These are phyloP conservation scores for Sherardia arvensis DNA, from an alignment of 257 asterid genomes.

Conservation along the genomic window DNA sequence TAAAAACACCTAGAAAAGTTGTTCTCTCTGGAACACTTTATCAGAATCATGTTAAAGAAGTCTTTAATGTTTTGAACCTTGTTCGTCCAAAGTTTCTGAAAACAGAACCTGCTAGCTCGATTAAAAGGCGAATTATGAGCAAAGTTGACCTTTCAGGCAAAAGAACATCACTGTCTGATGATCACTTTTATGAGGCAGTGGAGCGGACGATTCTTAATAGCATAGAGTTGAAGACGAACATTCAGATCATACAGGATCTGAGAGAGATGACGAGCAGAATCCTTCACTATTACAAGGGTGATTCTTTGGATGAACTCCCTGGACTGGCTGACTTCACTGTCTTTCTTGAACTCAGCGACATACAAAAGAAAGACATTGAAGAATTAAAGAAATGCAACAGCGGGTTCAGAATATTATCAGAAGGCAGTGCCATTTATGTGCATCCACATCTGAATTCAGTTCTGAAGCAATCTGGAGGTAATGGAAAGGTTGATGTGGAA, in stretches of 20 bases:
- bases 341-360: slow-evolving; percentile 47
- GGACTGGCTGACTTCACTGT: slow-evolving; percentile 83
- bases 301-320: slow-evolving; percentile 82
- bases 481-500: background rate
- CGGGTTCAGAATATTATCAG: slow-evolving; percentile 55
- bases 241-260: slow-evolving; percentile 66
- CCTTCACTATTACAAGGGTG: slow-evolving; percentile 88
- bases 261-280: slow-evolving; percentile 75
- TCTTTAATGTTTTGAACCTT: slow-evolving; percentile 74
- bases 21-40: slow-evolving; percentile 91
- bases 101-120: slow-evolving; percentile 46
- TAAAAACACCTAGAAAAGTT: slow-evolving; percentile 74
- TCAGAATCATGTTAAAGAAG: slow-evolving; percentile 90
- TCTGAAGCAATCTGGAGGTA: slow-evolving; percentile 9
- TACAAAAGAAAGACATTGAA: slow-evolving; percentile 40
- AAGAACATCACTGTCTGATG: slow-evolving; percentile 37
- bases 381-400: slow-evolving; percentile 30
- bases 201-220: slow-evolving; percentile 60
- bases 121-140: slow-evolving; percentile 69
- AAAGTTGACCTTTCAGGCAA: slow-evolving; percentile 45
- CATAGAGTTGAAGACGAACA: slow-evolving; percentile 44
- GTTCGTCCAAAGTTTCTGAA: slow-evolving; percentile 83
- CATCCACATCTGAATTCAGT: slow-evolving; percentile 61
- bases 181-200: slow-evolving; percentile 61
- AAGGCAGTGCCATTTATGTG: slow-evolving; percentile 72